phyloP scores from a whole-genome alignment of 139 green algal species.

The Pseudopediastrum boryanum region DNA sequence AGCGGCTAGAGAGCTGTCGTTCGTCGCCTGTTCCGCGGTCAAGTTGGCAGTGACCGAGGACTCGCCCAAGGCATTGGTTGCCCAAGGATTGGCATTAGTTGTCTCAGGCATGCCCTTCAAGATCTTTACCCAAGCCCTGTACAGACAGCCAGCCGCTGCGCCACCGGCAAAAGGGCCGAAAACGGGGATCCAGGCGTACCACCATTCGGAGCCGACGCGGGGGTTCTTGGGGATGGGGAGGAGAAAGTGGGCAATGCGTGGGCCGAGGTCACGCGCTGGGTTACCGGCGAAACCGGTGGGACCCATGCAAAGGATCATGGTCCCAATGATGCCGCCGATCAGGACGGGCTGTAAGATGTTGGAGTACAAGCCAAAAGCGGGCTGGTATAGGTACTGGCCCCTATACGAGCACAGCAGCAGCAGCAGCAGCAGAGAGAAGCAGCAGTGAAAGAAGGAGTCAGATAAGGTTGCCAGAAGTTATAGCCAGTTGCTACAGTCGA shows the following conservation, averaged over 20 bases:
- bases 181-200: constrained; percentile 34
- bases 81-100: constrained; percentile 31
- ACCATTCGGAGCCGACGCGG: constrained; percentile 24
- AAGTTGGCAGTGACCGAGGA: constrained; percentile 12
- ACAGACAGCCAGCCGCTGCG: constrained; percentile 9
- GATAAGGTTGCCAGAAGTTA: too few relatives aligned
- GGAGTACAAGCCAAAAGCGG: constrained; percentile 33
- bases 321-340: constrained; percentile 31
- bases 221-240: constrained; percentile 33
- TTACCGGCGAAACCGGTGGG: constrained; percentile 38
- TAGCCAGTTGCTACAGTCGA: too few relatives aligned
- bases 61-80: constrained; percentile 10
- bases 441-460: not conserved
- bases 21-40: not conserved
- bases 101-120: constrained; percentile 24
- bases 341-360: constrained; percentile 33
- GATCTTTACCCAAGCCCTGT: constrained; percentile 12
- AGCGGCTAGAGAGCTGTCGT: not conserved
- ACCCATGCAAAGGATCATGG: constrained; percentile 30
- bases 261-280: constrained; percentile 34
- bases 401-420: constrained; percentile 3
- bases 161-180: constrained; percentile 23
- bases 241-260: constrained; percentile 37
- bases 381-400: constrained; percentile 40
- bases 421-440: constrained; percentile 14